Evolutionary conservation across 352 stramenopile genomes (phyloP).

Genomic region (Phytopythium ostracodes): DNA sequence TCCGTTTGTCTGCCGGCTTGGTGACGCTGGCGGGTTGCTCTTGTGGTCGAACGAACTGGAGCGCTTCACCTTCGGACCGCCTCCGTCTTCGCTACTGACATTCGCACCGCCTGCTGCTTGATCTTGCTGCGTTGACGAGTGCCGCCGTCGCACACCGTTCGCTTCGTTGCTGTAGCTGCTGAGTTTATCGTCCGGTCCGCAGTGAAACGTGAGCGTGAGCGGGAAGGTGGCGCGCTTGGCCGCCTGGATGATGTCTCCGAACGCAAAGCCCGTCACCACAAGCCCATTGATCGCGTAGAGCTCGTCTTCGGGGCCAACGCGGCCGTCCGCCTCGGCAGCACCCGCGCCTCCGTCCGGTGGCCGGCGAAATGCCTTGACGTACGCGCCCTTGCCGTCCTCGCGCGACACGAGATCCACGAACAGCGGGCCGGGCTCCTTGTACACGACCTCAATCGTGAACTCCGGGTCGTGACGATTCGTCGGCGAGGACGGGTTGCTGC

Average conservation of each 20-base stretch:
- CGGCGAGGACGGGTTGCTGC: constrained; percentile 13
- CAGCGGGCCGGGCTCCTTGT: constrained; percentile 40
- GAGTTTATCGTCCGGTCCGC: constrained; percentile 14
- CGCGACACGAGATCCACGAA: constrained; percentile 78
- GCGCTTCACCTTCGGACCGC: constrained; percentile 22
- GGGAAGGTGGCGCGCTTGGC: constrained; percentile 64
- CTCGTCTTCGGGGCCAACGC: constrained; percentile 59
- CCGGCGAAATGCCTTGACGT: constrained; percentile 71
- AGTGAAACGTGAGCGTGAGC: constrained; percentile 64
- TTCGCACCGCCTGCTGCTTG: not conserved
- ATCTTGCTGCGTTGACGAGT: constrained; percentile 6
- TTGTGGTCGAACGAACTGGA: constrained; percentile 60
- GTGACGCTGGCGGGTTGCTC: constrained; percentile 12
- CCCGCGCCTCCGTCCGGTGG: constrained; percentile 48
- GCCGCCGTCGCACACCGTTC: constrained; percentile 12
- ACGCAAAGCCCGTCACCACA: constrained; percentile 52
- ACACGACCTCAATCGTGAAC: constrained; percentile 40
- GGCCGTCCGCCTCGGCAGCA: constrained; percentile 47
- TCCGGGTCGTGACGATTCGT: constrained; percentile 25
- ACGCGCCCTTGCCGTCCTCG: constrained; percentile 57
- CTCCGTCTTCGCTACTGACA: not conserved
- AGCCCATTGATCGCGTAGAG: constrained; percentile 65
- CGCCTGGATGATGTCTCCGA: constrained; percentile 61
- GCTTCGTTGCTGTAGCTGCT: constrained; percentile 22
- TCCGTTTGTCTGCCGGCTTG: not conserved